Base-by-base conservation (phyloP, 2,329 filamentous ascomycete genomes). In the Aspergillus costaricaensis region DNA sequence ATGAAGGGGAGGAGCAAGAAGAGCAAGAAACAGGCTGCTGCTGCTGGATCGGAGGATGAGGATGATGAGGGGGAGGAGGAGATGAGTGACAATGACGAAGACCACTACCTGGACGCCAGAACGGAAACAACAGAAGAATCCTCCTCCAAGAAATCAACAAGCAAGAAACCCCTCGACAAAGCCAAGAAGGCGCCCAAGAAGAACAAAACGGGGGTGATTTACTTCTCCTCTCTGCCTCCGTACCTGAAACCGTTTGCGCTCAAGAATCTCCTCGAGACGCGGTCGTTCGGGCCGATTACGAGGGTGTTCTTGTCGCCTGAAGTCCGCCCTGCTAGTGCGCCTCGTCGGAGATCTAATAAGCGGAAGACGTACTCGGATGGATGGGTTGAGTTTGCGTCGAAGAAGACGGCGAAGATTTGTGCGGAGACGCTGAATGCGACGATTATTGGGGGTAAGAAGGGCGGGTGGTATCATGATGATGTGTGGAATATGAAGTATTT, bases 401-500 rank as follows among this genome's bases (percentile, higher is more conserved):
- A 80, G 61, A 77, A 75, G 61, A 76, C 71, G 7, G 79, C 79
- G 0, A 79, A 80, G 67, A 70, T 78, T 21, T 79, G 77, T 58
- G 78, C 78, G 3, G 77, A 80, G 67, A 76, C 78, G 2, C 67
- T 81, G 49, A 81, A 81, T 67, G 77, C 79, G 27, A 70, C 70
- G 3, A 76, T 74, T 7, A 70, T 82, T 7, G 79, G 78, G 15
- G 79, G 79, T 3, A 70, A 71, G 32, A 80, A 81, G 67, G 76
- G 77, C 2, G 74, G 78, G 5, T 81, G 73, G 68, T 81, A 81
- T 57, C 75, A 77, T 53, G 79, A 80, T 64, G 80, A 80, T 66
- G 67, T 81, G 27, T 79, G 73, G 74, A 81, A 80, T 62, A 79
- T 81, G 71, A 80, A 78, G 57, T 81, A 81, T 58, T 66, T 81